Evolutionary conservation across 2,329 filamentous ascomycete genomes (phyloP).

Genomic region (Colletotrichum limetticola): DNA sequence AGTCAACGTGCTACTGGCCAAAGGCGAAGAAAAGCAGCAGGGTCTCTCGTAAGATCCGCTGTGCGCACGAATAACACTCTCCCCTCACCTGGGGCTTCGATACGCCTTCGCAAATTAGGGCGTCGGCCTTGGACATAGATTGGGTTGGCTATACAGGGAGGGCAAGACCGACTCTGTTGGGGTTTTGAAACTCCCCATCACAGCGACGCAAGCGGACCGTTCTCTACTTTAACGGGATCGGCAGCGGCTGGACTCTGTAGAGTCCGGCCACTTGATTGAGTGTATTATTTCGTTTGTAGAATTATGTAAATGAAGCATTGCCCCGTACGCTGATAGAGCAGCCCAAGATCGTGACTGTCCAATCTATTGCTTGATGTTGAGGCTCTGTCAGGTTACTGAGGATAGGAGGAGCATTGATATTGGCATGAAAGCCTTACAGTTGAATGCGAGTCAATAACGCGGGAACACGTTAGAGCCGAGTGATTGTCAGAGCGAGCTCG

Average conservation of each 20-base stretch:
- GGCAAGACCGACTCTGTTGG: background rate
- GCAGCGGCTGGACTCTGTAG: conserved; percentile 8
- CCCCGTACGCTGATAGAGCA: background rate
- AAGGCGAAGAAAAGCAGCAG: background rate
- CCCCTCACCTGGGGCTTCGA: conserved; percentile 23
- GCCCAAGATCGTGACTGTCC: too few relatives aligned
- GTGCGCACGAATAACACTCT: conserved; percentile 10
- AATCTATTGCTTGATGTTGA: too few relatives aligned
- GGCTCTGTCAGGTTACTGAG: background rate
- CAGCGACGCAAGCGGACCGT: background rate
- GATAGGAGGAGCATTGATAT: background rate
- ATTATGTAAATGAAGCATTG: conserved; percentile 24
- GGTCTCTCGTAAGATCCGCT: background rate
- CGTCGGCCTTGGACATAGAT: conserved; percentile 17
- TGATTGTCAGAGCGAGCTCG: background rate
- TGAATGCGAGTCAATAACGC: background rate
- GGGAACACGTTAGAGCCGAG: too few relatives aligned
- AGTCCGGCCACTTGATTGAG: background rate
- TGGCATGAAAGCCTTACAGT: background rate
- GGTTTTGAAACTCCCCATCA: background rate
- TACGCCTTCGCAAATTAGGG: background rate
- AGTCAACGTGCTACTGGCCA: background rate
- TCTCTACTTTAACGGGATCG: background rate
- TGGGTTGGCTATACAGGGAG: conserved; percentile 9
- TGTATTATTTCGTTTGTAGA: conserved; percentile 35